Evolutionary conservation across 345 rosid species (phyloP).

Genomic region (Dipteronia dyeriana): DNA sequence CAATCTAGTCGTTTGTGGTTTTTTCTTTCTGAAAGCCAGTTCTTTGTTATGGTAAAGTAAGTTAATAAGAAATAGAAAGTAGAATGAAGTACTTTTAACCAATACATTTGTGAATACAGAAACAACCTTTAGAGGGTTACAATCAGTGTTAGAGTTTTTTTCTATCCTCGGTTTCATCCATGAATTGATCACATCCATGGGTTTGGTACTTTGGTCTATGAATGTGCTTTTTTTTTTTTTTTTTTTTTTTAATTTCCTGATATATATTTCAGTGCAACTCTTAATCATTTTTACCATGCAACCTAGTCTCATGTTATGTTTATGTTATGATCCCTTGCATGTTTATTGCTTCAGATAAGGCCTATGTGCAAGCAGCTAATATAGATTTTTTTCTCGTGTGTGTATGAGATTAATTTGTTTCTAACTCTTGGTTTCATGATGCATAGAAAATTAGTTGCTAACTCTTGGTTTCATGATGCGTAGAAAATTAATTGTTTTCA

Average conservation of each 20-base stretch:
- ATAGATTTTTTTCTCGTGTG: not conserved
- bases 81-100: not conserved
- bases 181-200: constrained; percentile 1
- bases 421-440: not conserved
- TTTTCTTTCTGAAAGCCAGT: not conserved
- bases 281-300: not conserved
- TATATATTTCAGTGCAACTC: not conserved
- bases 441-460: not conserved
- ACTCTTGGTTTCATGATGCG: too few species aligned
- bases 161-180: not conserved
- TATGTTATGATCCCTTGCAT: not conserved
- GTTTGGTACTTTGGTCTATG: constrained; percentile 1
- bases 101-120: not conserved
- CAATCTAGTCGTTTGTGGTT: not conserved
- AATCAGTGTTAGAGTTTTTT: not conserved
- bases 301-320: not conserved
- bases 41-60: not conserved
- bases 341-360: not conserved
- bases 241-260: not conserved
- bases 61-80: not conserved
- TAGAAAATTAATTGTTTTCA: not conserved
- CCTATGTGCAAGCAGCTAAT: not conserved
- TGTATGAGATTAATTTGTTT: not conserved
- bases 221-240: not conserved
- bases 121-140: not conserved